These are phyloP conservation scores for Nicotiana tomentosiformis DNA, from an alignment of 257 asterid species.

Conservation along the genomic window DNA sequence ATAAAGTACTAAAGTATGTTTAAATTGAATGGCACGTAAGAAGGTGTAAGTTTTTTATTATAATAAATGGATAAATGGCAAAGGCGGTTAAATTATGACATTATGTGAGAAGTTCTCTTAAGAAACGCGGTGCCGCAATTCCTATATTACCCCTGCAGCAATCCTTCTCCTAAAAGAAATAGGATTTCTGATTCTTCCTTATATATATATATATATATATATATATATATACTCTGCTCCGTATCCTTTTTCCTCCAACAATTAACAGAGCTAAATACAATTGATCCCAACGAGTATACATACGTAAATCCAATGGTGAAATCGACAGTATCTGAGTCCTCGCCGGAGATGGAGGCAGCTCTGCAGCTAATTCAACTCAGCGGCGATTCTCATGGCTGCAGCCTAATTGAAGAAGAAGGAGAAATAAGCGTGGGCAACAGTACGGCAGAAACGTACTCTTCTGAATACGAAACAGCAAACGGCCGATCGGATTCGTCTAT, in stretches of 20 bases:
- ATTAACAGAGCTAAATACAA: no score
- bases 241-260: not conserved
- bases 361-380: slow-evolving; percentile 32
- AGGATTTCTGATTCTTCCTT: not conserved
- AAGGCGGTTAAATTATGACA: no score
- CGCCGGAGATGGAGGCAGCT: slow-evolving; percentile 28
- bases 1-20: no score
- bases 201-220: not conserved
- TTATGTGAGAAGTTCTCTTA: no score
- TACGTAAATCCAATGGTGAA: not conserved
- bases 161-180: not conserved
- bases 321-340: not conserved
- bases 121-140: not conserved
- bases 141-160: not conserved
- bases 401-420: not conserved
- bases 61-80: no score
- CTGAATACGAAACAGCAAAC: no score
- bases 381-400: slow-evolving; percentile 8
- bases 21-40: no score
- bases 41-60: no score
- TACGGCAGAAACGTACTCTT: not conserved
- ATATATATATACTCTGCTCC: not conserved
- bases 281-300: no score
- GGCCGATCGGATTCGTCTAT: no score
- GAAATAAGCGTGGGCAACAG: slow-evolving; percentile 12